These are phyloP conservation scores for Thelephora ganbajun DNA, from an alignment of 768 basidiomycete genomes.

Conservation along the genomic window DNA sequence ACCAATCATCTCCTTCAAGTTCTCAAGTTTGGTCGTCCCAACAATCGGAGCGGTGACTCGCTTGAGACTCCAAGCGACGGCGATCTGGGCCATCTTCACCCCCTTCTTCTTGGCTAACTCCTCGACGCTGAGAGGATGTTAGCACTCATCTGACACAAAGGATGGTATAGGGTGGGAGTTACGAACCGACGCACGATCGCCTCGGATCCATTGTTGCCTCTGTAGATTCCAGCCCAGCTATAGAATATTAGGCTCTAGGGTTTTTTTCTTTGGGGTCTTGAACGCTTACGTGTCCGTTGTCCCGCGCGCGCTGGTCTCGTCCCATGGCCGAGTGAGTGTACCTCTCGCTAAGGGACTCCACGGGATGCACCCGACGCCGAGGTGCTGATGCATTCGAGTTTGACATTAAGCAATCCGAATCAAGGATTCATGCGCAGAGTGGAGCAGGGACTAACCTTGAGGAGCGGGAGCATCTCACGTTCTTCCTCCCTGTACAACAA, in stretches of 20 bases:
- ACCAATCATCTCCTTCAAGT: constrained; percentile 23
- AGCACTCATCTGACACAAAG: too few relatives aligned
- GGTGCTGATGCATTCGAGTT: constrained; percentile 6
- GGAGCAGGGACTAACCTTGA: constrained; percentile 14
- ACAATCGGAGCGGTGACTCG: too few relatives aligned
- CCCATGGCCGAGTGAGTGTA: constrained; percentile 14
- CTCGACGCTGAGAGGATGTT: constrained; percentile 16
- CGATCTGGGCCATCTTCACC: constrained; percentile 22
- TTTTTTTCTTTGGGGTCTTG: too few relatives aligned
- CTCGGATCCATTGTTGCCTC: too few relatives aligned
- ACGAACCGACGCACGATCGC: too few relatives aligned
- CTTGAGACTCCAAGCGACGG: constrained; percentile 25
- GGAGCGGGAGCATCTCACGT: constrained; percentile 39
- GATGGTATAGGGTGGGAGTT: too few relatives aligned
- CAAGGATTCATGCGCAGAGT: neutral
- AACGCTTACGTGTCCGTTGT: constrained; percentile 16
- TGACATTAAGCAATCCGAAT: neutral
- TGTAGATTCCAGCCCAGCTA: too few relatives aligned
- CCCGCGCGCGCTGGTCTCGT: constrained; percentile 11
- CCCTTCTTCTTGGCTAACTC: constrained; percentile 24
- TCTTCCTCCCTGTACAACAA: constrained; percentile 50
- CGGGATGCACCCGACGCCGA: constrained; percentile 20
- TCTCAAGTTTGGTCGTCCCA: constrained; percentile 19
- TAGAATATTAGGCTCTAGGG: too few relatives aligned
- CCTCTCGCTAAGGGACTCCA: constrained; percentile 26